Base-by-base conservation (phyloP, 2,329 filamentous ascomycete species). In the Hypoxylon sp. region DNA sequence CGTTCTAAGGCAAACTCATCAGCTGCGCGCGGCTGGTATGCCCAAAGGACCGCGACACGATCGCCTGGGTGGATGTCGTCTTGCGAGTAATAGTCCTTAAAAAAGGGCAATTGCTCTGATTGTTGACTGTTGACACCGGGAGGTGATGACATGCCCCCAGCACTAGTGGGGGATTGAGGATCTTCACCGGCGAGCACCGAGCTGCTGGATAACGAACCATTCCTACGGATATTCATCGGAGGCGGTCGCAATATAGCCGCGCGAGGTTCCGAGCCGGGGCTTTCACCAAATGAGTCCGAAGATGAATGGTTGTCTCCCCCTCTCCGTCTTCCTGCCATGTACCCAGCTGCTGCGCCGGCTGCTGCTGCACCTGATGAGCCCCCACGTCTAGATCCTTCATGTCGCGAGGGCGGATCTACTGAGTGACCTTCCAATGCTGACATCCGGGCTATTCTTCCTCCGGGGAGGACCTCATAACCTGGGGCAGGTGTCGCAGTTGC, bases 11-110 rank as follows among this genome's bases (percentile, higher is more conserved):
- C 86, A 77, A 98, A 98, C 78, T 99, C 96, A 76, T 99, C 96
- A 31, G 90, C 89, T 3, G 96, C 96, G 35, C 96, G 92, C 35
- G 96, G 95, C 75, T 97, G 94, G 80, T 99, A 99, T 1, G 96
- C 95, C 96, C 96, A 99, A 13, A 99, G 87, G 2, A 94, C 93
- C 13, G 96, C 89, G 46, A 99, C 95, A 65, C 92, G 91, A 76
- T 98, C 94, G 63, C 93, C 92, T 0, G 95, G 92, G 75, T 95
- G 93, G 64, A 99, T 97, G 75, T 98, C 94, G 75, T 98, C 96
- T 74, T 95, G 91, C 1, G 95, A 98, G 78, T 99, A 99, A 81
- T 99, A 99, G 80, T 99, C 96, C 78, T 97, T 97, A 88, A 99
- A 99, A 78, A 94, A 97, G 3, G 93, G 91, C 59, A 99, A 83